Conservation (phyloP, 371 early-diverging fungal species). For the Mucor saturninus region DNA sequence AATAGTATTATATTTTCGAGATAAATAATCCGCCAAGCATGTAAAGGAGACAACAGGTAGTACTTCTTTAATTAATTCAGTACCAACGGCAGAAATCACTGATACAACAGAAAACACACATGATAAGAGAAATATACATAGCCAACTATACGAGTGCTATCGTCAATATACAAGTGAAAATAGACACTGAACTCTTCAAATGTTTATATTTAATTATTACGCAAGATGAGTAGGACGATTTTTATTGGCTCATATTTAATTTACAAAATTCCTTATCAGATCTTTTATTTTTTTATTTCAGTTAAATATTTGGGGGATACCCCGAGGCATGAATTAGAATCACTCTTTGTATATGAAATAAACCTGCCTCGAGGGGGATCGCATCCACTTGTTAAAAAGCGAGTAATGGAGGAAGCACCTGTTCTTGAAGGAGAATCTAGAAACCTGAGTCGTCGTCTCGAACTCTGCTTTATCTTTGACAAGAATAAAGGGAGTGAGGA, state of each 20-base stretch:
- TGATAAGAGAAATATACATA: too few relatives aligned
- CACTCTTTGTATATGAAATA: not conserved
- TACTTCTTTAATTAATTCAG: too few relatives aligned
- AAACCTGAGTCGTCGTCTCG: slow-evolving; percentile 7
- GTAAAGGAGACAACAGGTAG: too few relatives aligned
- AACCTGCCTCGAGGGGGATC: slow-evolving; percentile 14
- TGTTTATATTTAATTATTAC: too few relatives aligned
- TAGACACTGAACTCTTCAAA: too few relatives aligned
- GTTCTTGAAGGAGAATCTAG: slow-evolving; percentile 8
- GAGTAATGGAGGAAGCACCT: not conserved
- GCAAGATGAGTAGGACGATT: too few relatives aligned
- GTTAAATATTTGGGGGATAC: not conserved
- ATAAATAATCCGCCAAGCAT: too few relatives aligned
- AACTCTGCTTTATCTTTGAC: not conserved
- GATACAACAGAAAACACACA: too few relatives aligned
- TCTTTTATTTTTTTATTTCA: not conserved
- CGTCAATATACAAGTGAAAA: too few relatives aligned
- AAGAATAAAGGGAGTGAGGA: not conserved
- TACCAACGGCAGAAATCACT: too few relatives aligned
- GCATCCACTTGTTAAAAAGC: slow-evolving; percentile 10
- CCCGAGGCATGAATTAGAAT: slow-evolving; percentile 10
- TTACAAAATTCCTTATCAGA: not conserved
- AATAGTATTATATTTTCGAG: too few relatives aligned
- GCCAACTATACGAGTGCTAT: too few relatives aligned
- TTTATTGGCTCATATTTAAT: not conserved